Conservation (phyloP, 495 filamentous ascomycete genomes). For the Tuber aestivum region DNA sequence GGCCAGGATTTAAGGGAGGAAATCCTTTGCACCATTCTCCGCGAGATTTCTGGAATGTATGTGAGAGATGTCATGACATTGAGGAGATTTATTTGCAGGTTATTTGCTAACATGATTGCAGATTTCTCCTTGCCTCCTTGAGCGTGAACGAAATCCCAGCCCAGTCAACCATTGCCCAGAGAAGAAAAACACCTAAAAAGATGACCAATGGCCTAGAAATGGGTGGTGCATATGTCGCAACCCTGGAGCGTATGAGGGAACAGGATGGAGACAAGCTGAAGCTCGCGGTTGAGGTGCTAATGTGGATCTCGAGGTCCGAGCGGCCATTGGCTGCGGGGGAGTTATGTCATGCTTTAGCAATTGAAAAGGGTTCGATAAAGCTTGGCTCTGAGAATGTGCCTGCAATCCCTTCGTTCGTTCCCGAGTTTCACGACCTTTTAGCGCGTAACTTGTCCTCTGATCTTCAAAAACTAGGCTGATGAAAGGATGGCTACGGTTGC, state of each 20-base stretch:
- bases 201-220: neutral
- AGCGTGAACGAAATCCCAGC: neutral
- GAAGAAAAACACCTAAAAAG: neutral
- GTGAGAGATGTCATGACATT: neutral
- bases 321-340: neutral
- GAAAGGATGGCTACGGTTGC: no score
- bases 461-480: no score
- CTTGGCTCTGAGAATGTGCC: neutral
- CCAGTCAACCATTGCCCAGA: neutral
- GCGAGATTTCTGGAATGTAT: neutral
- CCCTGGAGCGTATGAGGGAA: neutral
- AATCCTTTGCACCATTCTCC: neutral
- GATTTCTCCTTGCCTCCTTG: neutral
- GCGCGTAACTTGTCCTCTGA: no score
- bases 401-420: no score
- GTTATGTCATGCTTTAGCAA: neutral
- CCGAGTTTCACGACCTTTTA: no score
- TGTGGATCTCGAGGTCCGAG: neutral
- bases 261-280: neutral
- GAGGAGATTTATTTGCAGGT: neutral
- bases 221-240: neutral
- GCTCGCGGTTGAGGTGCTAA: neutral
- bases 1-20: neutral
- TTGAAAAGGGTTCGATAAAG: neutral
- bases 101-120: neutral